A percentile compares a stretch with the other conserved stretches of the same genome.
Evolutionary conservation across 2,329 filamentous ascomycete species (phyloP).

Genomic region (Aspergillus fijiensis): DNA sequence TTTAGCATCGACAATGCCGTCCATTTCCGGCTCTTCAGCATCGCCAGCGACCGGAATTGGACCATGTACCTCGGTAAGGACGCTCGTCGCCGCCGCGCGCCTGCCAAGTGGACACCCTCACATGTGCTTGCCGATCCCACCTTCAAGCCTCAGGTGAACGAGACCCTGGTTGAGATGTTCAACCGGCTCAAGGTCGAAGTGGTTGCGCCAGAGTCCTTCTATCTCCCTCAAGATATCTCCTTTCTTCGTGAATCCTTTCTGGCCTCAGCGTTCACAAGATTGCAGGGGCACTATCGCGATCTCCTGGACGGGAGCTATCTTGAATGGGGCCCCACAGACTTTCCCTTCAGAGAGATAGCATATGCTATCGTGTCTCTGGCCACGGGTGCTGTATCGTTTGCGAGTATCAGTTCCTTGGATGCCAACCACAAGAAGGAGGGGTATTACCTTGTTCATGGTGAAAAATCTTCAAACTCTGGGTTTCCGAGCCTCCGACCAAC

Average conservation of each 20-base stretch:
- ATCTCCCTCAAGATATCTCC: neutral
- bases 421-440: slow-evolving; percentile 13
- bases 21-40: slow-evolving; percentile 9
- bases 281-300: neutral
- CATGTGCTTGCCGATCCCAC: slow-evolving; percentile 11
- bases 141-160: slow-evolving; percentile 10
- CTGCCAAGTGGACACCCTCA: slow-evolving; percentile 7
- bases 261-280: neutral
- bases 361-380: slow-evolving; percentile 20
- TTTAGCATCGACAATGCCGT: slow-evolving; percentile 14
- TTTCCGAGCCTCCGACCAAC: neutral
- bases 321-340: slow-evolving; percentile 14
- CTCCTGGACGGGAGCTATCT: slow-evolving; percentile 13
- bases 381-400: slow-evolving; percentile 17
- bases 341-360: slow-evolving; percentile 19
- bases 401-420: slow-evolving; percentile 4
- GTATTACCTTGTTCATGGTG: slow-evolving; percentile 14
- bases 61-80: slow-evolving; percentile 12
- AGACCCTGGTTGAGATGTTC: neutral
- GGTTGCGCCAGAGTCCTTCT: neutral
- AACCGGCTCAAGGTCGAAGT: slow-evolving; percentile 1
- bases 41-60: slow-evolving; percentile 14
- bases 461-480: neutral
- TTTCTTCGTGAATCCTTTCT: slow-evolving; percentile 11
- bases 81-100: neutral